phyloP scores from a whole-genome alignment of 2,329 filamentous ascomycete species.

The Aureobasidium pullulans region DNA sequence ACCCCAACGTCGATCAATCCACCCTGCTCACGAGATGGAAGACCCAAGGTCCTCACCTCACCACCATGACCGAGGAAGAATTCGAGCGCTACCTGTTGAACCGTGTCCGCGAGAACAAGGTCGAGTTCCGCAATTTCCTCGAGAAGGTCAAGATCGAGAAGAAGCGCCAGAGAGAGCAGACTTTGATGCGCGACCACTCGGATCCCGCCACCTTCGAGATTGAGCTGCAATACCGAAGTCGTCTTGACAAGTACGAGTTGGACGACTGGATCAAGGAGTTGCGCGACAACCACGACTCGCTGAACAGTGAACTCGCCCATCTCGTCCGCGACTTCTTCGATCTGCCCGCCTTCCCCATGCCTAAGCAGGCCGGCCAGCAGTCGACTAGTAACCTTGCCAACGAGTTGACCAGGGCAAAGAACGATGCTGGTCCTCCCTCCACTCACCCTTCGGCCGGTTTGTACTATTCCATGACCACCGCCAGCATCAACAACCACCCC shows the following conservation, averaged over 20 bases:
- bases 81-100: constrained; percentile 46
- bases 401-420: background rate
- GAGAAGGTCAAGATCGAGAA: constrained; percentile 12
- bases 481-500: constrained; percentile 53
- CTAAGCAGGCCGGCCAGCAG: constrained; percentile 25
- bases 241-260: constrained; percentile 10
- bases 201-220: constrained; percentile 6
- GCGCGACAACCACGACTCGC: constrained; percentile 37
- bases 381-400: background rate
- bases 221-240: constrained; percentile 3
- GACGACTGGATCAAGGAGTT: constrained; percentile 28
- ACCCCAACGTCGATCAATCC: background rate
- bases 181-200: constrained; percentile 8
- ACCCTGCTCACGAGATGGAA: constrained; percentile 35
- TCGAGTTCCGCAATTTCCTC: constrained; percentile 27
- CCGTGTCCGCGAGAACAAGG: constrained; percentile 30
- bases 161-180: constrained; percentile 16
- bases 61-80: constrained; percentile 47
- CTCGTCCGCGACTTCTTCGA: constrained; percentile 51
- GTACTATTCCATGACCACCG: constrained; percentile 50
- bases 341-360: constrained; percentile 38
- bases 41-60: constrained; percentile 52
- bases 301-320: constrained; percentile 45
- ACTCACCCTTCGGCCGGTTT: constrained; percentile 61
- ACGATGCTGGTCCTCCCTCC: constrained; percentile 42